These are phyloP conservation scores for Hyphopichia homilentoma DNA, from an alignment of 805 yeast genomes.

Conservation along the genomic window DNA sequence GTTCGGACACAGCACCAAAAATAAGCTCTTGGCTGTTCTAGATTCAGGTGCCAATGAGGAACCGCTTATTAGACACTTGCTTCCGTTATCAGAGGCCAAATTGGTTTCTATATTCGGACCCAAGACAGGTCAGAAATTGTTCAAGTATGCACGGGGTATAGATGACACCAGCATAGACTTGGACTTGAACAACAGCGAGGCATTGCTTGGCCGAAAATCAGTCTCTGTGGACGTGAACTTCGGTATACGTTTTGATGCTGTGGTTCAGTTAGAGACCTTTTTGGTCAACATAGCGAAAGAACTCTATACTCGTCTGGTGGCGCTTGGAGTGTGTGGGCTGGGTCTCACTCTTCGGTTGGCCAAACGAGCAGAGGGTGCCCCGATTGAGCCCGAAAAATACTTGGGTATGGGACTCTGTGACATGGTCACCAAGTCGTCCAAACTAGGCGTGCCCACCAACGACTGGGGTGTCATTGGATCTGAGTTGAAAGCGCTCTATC, in stretches of 20 bases:
- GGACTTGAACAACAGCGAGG: slow-evolving; percentile 42
- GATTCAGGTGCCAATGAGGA: slow-evolving; percentile 7
- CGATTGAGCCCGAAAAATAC: slow-evolving; percentile 70
- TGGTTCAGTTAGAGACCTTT: slow-evolving; percentile 63
- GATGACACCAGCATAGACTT: slow-evolving; percentile 62
- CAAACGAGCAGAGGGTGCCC: slow-evolving; percentile 61
- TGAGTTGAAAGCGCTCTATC: slow-evolving; percentile 53
- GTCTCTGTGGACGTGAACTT: slow-evolving; percentile 87
- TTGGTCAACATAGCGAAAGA: slow-evolving; percentile 56
- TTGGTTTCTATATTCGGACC: slow-evolving; percentile 56
- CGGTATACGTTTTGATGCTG: slow-evolving; percentile 74
- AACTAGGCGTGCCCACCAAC: slow-evolving; percentile 58
- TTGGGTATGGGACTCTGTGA: slow-evolving; percentile 86
- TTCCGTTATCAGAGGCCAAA: slow-evolving; percentile 23
- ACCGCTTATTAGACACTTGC: slow-evolving; percentile 38
- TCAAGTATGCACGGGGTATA: slow-evolving; percentile 57
- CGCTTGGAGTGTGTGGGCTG: slow-evolving; percentile 47
- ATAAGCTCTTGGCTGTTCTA: slow-evolving; percentile 40
- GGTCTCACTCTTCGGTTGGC: slow-evolving; percentile 65
- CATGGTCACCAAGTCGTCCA: slow-evolving; percentile 52
- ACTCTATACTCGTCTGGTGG: slow-evolving; percentile 48
- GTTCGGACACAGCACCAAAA: slow-evolving; percentile 49
- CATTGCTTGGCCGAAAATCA: slow-evolving; percentile 57
- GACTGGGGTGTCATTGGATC: slow-evolving; percentile 58
- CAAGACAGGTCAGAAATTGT: slow-evolving; percentile 66